These are phyloP conservation scores for Daldinia vernicosa DNA, from an alignment of 495 filamentous ascomycete species.

Conservation along the genomic window DNA sequence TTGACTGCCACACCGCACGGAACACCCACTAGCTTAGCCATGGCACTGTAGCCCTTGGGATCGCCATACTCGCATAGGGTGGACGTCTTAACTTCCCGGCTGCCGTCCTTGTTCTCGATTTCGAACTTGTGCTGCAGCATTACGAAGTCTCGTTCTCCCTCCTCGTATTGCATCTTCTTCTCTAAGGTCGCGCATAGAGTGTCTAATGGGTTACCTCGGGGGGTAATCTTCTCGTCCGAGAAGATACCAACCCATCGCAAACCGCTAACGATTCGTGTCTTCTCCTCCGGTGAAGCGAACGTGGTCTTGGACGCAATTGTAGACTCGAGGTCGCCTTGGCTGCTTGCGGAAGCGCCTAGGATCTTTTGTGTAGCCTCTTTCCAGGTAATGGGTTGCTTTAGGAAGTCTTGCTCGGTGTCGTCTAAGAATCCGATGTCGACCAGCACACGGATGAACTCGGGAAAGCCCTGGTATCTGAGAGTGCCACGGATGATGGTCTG, in stretches of 20 bases:
- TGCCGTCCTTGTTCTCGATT: slow-evolving; percentile 79
- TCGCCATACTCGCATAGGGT: slow-evolving; percentile 90
- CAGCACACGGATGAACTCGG: slow-evolving; percentile 84
- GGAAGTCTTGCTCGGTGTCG: slow-evolving; percentile 67
- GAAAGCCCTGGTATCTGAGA: slow-evolving; percentile 82
- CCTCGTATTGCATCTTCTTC: slow-evolving; percentile 88
- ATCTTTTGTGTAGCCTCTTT: slow-evolving; percentile 82
- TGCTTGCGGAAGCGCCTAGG: slow-evolving; percentile 68
- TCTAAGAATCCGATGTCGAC: slow-evolving; percentile 87
- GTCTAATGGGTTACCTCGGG: slow-evolving; percentile 83
- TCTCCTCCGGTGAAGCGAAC: slow-evolving; percentile 76
- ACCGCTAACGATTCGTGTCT: slow-evolving; percentile 76
- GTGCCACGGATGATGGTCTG: slow-evolving; percentile 77
- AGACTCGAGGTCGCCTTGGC: slow-evolving; percentile 71
- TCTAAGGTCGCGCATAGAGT: slow-evolving; percentile 91
- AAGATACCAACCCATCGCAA: slow-evolving; percentile 90
- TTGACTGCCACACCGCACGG: slow-evolving; percentile 67
- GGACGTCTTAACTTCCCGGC: slow-evolving; percentile 75
- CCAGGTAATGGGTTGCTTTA: slow-evolving; percentile 74
- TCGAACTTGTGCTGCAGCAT: slow-evolving; percentile 95
- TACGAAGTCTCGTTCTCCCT: slow-evolving; percentile 72
- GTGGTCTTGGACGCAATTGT: slow-evolving; percentile 79
- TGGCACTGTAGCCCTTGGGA: slow-evolving; percentile 82
- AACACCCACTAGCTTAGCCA: slow-evolving; percentile 86
- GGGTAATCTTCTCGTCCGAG: slow-evolving; percentile 74